Base-by-base conservation (phyloP, 768 basidiomycete genomes). In the Leccinum ochraceum region DNA sequence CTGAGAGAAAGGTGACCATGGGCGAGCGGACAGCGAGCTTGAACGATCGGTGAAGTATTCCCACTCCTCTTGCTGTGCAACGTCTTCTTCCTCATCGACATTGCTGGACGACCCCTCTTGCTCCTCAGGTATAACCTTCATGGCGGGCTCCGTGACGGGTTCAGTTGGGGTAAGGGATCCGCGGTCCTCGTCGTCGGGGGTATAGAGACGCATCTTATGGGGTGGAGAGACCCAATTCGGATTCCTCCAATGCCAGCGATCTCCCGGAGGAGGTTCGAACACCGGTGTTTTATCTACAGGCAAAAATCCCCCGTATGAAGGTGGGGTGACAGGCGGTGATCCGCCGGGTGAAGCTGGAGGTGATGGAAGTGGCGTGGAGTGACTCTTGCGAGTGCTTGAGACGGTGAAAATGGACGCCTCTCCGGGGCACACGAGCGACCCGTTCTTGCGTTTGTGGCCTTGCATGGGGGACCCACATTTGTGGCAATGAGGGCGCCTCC, bases 401-500 rank as follows among this genome's bases (percentile, higher is more conserved):
- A 55, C 26, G 13, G 57, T 49, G 60, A 68, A 62, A 24, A 53
- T 53, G 16, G 66, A 60, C 9, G 50, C 52, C 48, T 54, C 65
- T 44, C 64, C 60, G 17, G 73, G 71, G 30, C 74, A 75, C 42
- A 76, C 55, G 53, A 74, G 55, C 24, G 54, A 63, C 53, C 74
- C 74, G 44, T 69, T 71, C 60, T 66, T 71, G 42, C 74, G 73
- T 54, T 60, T 72, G 46, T 74, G 73, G 16, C 73, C 73, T 49
- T 73, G 73, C 73, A 74, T 74, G 42, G 65, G 67, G 20, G 61
- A 66, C 39, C 73, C 71, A 44, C 73, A 74, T 56, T 62, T 76
- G 66, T 75, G 74, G 39, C 73, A 74, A 54, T 73, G 74, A 42
- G 73, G 73, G n/a, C 73, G 74, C 59, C 57, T 75, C 58, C 73